Conservation (phyloP, 75 land plant genomes). For the Cupressus sempervirens region DNA sequence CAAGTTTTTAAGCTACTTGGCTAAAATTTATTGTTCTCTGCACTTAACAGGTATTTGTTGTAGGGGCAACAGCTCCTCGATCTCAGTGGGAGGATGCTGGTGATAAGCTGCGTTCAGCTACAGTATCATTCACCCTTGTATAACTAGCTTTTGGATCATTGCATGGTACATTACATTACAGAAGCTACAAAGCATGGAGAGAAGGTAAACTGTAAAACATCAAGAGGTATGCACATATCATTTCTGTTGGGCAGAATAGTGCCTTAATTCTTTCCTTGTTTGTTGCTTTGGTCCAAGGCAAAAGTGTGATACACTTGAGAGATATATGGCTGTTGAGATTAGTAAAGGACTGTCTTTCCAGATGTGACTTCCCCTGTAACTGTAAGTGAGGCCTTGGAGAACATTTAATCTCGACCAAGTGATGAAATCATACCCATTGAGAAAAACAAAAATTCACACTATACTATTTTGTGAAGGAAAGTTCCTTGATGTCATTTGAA, state of each 20-base stretch:
- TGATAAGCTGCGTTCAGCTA: conserved; percentile 64
- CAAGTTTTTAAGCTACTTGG: background rate
- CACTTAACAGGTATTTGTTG: conserved; percentile 45
- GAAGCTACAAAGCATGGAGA: background rate
- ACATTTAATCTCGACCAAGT: background rate
- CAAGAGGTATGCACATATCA: background rate
- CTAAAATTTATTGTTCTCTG: background rate
- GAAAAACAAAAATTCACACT: background rate
- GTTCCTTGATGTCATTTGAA: background rate
- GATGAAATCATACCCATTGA: background rate
- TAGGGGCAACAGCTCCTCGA: conserved; percentile 64
- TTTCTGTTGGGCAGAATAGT: background rate
- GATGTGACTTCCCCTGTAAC: background rate
- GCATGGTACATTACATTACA: background rate
- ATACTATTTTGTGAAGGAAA: background rate
- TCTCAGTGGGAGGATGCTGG: conserved; percentile 64
- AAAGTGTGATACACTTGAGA: background rate
- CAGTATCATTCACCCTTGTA: conserved; percentile 52
- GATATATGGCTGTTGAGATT: background rate
- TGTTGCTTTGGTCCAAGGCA: background rate
- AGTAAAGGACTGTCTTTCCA: background rate
- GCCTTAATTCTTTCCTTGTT: background rate
- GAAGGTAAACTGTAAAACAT: background rate
- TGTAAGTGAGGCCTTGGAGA: background rate
- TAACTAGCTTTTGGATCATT: conserved; percentile 12